Conservation (phyloP, 345 rosid genomes). For the Eucalyptus tenuipes region DNA sequence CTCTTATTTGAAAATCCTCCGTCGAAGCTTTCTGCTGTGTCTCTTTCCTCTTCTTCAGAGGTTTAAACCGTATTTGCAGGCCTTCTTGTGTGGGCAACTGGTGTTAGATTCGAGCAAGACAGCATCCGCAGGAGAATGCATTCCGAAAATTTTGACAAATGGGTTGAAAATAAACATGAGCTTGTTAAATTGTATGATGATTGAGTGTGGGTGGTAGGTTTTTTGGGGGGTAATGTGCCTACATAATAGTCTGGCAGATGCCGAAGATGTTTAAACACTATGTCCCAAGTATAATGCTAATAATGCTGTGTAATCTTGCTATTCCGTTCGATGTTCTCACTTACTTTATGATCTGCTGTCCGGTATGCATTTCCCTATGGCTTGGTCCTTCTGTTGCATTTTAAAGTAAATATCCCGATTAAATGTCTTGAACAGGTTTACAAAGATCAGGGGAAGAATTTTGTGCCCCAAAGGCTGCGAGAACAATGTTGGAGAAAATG, state of each 20-base stretch:
- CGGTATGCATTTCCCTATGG: not conserved
- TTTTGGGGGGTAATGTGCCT: not conserved
- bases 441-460: not conserved
- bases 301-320: not conserved
- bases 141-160: not conserved
- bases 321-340: not conserved
- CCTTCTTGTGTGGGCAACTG: not conserved
- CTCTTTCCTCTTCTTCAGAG: not conserved
- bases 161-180: not conserved
- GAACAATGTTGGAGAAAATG: not conserved
- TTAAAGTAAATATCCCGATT: not conserved
- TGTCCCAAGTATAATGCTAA: not conserved
- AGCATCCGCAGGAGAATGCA: not conserved
- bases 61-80: not conserved
- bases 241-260: not conserved
- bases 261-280: not conserved
- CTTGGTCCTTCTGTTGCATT: not conserved
- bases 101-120: not conserved
- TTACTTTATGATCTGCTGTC: not conserved
- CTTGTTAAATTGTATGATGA: not conserved
- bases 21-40: not conserved
- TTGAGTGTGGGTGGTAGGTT: not conserved
- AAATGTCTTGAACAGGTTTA: not conserved
- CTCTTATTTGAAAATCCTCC: not conserved
- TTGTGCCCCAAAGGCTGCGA: not conserved